Percentiles rank a stretch among this genome's conserved stretches.
Evolutionary conservation across 2,329 filamentous ascomycete genomes (phyloP).

Genomic region (Ophiostoma novo-ulmi): DNA sequence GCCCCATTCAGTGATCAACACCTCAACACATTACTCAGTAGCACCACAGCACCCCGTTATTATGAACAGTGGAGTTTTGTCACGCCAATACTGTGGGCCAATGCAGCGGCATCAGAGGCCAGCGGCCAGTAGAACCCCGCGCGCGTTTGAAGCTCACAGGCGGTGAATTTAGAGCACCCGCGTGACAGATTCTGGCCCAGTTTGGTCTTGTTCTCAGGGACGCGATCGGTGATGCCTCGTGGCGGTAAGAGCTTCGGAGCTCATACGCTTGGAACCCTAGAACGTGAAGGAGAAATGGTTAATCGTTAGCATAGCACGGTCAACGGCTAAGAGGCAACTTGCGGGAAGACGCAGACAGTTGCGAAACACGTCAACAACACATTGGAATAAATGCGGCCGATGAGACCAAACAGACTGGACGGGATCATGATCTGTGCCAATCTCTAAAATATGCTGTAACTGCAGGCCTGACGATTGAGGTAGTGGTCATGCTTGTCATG

Average conservation of each 20-base stretch:
- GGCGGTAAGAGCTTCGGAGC: not conserved
- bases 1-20: not conserved
- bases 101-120: constrained; percentile 8
- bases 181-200: constrained; percentile 7
- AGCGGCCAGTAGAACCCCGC: constrained; percentile 16
- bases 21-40: not conserved
- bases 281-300: not conserved
- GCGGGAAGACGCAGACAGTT: not conserved
- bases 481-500: not conserved
- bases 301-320: too few species aligned
- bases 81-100: constrained; percentile 21
- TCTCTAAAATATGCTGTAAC: not conserved
- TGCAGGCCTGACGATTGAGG: not conserved
- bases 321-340: not conserved
- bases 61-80: constrained; percentile 12
- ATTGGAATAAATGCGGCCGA: not conserved
- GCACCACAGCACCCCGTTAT: not conserved
- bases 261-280: not conserved
- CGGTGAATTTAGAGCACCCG: constrained; percentile 2
- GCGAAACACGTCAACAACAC: not conserved
- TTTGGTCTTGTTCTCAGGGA: not conserved
- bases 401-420: not conserved
- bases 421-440: not conserved
- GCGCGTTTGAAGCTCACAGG: constrained; percentile 3
- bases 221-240: not conserved